Evolutionary conservation across 2,329 filamentous ascomycete genomes (phyloP).

Genomic region (Penicillium sp.): DNA sequence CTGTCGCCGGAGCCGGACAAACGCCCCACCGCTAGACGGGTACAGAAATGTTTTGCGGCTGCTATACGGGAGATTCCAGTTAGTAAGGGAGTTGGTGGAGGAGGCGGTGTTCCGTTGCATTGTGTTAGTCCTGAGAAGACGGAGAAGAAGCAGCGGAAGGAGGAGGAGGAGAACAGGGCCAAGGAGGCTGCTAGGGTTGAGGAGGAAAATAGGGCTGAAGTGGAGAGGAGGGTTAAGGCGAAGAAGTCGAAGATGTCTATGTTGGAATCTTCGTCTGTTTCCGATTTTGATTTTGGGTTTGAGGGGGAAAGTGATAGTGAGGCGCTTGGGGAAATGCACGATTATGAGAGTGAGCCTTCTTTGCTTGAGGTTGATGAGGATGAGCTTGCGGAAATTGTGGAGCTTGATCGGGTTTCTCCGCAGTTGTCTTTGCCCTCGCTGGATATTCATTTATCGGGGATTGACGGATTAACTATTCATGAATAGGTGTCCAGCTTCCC

Average conservation of each 20-base stretch:
- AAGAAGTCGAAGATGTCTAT: background rate
- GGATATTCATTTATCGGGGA: slow-evolving; percentile 17
- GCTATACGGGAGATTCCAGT: slow-evolving; percentile 13
- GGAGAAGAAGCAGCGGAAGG: background rate
- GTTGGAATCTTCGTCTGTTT: slow-evolving; percentile 11
- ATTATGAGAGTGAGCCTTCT: background rate
- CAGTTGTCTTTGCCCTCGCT: slow-evolving; percentile 18
- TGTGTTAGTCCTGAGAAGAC: slow-evolving; percentile 6
- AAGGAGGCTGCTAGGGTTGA: background rate
- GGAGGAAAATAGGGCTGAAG: background rate
- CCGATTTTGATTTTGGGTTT: slow-evolving; percentile 26
- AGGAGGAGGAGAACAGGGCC: background rate
- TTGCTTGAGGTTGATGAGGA: slow-evolving; percentile 5
- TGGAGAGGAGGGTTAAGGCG: background rate
- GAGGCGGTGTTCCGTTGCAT: slow-evolving; percentile 10
- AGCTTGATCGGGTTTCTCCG: slow-evolving; percentile 14
- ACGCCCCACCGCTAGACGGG: slow-evolving; percentile 33
- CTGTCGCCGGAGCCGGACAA: slow-evolving; percentile 34
- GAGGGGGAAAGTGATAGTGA: slow-evolving; percentile 19
- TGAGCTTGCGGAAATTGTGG: slow-evolving; percentile 7
- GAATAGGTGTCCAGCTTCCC: background rate
- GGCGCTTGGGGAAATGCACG: slow-evolving; percentile 2
- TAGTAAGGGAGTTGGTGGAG: background rate
- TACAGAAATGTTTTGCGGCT: slow-evolving; percentile 26
- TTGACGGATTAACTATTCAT: slow-evolving; percentile 16